phyloP scores from a whole-genome alignment of 2,329 filamentous ascomycete genomes.

The Pseudogymnoascus sp. region DNA sequence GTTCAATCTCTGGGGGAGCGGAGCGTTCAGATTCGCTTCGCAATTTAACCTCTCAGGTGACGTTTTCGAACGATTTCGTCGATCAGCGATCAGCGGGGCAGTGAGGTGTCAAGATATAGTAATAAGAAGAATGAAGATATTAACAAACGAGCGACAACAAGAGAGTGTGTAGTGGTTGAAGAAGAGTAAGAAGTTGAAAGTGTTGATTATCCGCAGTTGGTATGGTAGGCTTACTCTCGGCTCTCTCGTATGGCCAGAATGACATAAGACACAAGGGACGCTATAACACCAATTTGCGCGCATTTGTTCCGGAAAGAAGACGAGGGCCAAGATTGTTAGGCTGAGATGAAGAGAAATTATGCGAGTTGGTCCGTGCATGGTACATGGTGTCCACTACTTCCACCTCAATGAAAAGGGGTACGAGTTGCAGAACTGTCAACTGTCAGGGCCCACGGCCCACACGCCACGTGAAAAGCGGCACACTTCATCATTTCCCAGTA shows the following conservation, averaged over 20 bases:
- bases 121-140: not conserved
- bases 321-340: conserved; percentile 3
- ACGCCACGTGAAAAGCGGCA: not conserved
- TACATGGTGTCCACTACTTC: not conserved
- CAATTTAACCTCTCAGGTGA: conserved; percentile 8
- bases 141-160: conserved; percentile 3
- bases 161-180: not conserved
- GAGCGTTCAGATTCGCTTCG: not conserved
- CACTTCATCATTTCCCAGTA: not conserved
- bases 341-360: conserved; percentile 7
- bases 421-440: conserved; percentile 4
- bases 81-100: conserved; percentile 7
- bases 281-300: conserved; percentile 6
- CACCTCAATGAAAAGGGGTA: conserved; percentile 1
- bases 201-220: not conserved
- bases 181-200: not conserved
- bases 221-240: not conserved
- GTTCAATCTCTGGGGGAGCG: conserved; percentile 6
- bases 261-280: conserved; percentile 10
- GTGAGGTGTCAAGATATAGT: not conserved
- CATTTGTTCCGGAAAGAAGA: not conserved
- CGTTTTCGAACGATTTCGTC: not conserved
- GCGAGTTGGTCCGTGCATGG: not conserved
- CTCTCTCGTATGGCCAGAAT: not conserved
- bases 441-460: conserved; percentile 1